phyloP scores from a whole-genome alignment of 805 yeast genomes.

The Yamadazyma akitaensis region DNA sequence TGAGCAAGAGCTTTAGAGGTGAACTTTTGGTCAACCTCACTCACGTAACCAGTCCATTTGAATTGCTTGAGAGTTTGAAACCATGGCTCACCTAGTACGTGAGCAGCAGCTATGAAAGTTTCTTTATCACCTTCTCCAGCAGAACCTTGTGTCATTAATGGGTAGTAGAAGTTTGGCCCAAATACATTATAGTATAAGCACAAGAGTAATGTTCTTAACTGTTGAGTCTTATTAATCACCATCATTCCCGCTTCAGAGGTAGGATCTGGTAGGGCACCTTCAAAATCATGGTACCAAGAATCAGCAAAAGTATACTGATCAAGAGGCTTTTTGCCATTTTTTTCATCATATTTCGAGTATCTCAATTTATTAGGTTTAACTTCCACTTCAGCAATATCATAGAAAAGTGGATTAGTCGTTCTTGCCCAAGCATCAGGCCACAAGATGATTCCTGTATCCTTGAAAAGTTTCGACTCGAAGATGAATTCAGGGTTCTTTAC shows the following conservation, averaged over 20 bases:
- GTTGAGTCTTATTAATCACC: conserved; percentile 56
- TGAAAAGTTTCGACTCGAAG: conserved; percentile 42
- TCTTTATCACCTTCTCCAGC: conserved; percentile 84
- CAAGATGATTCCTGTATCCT: conserved; percentile 46
- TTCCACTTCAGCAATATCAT: conserved; percentile 47
- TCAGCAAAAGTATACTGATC: conserved; percentile 26
- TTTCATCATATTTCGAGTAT: conserved; percentile 34
- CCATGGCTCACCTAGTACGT: conserved; percentile 44
- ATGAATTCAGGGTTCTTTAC: conserved; percentile 42
- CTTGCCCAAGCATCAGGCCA: conserved; percentile 77
- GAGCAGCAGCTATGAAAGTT: conserved; percentile 69
- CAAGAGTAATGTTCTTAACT: conserved; percentile 54
- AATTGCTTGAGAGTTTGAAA: conserved; percentile 51
- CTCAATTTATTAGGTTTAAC: conserved; percentile 34
- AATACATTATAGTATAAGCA: conserved; percentile 60
- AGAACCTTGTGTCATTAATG: conserved; percentile 64
- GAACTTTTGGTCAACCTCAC: conserved; percentile 24
- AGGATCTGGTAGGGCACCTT: conserved; percentile 64
- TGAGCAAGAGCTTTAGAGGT: conserved; percentile 37
- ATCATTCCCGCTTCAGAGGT: conserved; percentile 71
- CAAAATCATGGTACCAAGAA: conserved; percentile 53
- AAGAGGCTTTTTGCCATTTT: conserved; percentile 26
- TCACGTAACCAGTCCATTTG: conserved; percentile 35
- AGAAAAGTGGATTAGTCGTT: conserved; percentile 59
- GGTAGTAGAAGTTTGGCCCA: conserved; percentile 68